Conservation (phyloP, 176 grass and related monocot genomes). For the sorghum (Sorghum bicolor) region Sorghum_bicolor_NCBIv3 NC_012877.2:4887501-4888000, state of each 20-base stretch:
- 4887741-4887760: background rate
- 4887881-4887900: background rate
- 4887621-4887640: background rate
- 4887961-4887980: background rate
- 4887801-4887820: background rate
- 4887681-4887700: background rate
- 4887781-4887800: background rate
- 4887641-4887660: background rate
- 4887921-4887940: background rate
- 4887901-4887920: conserved; percentile 9
- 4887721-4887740: background rate
- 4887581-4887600: background rate
- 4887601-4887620: background rate
- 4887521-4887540: background rate
- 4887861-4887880: background rate
- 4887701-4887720: too few relatives aligned
- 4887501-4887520: conserved; percentile 13
- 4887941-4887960: conserved; percentile 20
- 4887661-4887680: background rate
- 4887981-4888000: conserved; percentile 18
- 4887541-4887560: background rate
- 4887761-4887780: background rate
- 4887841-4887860: background rate
- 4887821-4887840: conserved; percentile 24
- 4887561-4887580: background rate